Evolutionary conservation across 768 basidiomycete species (phyloP).

Genomic region (Hygrocybe punicea): DNA sequence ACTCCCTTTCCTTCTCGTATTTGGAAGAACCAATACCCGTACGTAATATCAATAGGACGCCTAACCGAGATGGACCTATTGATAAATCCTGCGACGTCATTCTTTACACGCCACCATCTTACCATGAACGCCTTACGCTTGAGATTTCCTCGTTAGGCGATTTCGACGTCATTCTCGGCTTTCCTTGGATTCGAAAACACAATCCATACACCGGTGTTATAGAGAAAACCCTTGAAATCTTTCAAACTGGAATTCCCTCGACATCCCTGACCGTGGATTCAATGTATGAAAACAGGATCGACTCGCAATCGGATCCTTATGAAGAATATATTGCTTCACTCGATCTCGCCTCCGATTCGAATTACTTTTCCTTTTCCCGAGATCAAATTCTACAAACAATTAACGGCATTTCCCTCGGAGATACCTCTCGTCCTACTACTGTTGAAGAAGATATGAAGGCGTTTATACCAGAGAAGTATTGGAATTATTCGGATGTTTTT

Average conservation of each 20-base stretch:
- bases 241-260: not conserved
- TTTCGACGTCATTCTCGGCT: slow-evolving; percentile 19
- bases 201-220: slow-evolving; percentile 18
- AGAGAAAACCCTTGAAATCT: not conserved
- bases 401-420: not conserved
- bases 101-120: not conserved
- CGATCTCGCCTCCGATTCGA: too few relatives aligned
- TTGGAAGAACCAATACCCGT: not conserved
- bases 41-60: not conserved
- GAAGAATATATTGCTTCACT: too few relatives aligned
- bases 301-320: too few relatives aligned
- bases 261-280: not conserved
- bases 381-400: not conserved
- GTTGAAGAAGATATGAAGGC: not conserved
- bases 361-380: not conserved
- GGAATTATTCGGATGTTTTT: slow-evolving; percentile 1
- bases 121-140: not conserved
- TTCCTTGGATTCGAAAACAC: slow-evolving; percentile 22
- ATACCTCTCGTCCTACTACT: not conserved
- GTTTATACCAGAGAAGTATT: not conserved
- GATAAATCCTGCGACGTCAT: not conserved
- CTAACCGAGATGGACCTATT: not conserved
- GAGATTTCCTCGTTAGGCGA: slow-evolving; percentile 18
- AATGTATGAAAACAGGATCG: too few relatives aligned
- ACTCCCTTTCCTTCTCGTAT: not conserved